Conservation (phyloP, 164 flowering plant genomes). For the Vitis cinerea region DNA sequence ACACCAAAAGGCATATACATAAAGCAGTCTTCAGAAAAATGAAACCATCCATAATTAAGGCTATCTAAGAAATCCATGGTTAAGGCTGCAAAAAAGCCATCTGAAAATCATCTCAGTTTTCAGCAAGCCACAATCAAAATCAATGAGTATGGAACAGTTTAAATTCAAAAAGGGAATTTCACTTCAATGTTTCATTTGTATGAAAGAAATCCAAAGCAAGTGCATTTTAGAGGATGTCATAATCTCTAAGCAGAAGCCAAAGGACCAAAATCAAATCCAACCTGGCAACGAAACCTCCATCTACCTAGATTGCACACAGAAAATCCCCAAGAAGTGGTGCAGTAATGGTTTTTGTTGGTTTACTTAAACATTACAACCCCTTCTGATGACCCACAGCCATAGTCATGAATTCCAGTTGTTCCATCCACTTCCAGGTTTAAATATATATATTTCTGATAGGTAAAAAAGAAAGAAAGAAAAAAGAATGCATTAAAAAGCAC, state of each 20-base stretch:
- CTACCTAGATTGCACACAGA: neutral
- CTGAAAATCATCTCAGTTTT: no score
- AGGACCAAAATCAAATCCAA: neutral
- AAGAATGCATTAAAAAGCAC: no score
- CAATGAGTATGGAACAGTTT: neutral
- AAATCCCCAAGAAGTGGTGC: neutral
- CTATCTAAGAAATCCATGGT: no score
- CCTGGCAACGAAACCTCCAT: neutral
- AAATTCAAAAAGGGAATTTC: no score
- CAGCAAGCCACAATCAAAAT: neutral
- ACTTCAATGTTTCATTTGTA: neutral
- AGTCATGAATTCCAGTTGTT: neutral
- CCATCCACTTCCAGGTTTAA: no score
- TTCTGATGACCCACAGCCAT: neutral
- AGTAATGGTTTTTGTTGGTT: neutral
- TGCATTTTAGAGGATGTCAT: neutral
- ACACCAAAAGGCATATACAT: no score
- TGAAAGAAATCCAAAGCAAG: neutral
- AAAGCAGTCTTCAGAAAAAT: no score
- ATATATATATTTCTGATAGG: no score
- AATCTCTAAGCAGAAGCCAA: neutral
- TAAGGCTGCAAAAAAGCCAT: no score
- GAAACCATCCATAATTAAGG: no score
- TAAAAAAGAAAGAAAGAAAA: no score
- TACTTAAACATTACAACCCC: neutral